phyloP scores from a whole-genome alignment of 2,329 filamentous ascomycete genomes.

The Phialophora macrospora region DNA sequence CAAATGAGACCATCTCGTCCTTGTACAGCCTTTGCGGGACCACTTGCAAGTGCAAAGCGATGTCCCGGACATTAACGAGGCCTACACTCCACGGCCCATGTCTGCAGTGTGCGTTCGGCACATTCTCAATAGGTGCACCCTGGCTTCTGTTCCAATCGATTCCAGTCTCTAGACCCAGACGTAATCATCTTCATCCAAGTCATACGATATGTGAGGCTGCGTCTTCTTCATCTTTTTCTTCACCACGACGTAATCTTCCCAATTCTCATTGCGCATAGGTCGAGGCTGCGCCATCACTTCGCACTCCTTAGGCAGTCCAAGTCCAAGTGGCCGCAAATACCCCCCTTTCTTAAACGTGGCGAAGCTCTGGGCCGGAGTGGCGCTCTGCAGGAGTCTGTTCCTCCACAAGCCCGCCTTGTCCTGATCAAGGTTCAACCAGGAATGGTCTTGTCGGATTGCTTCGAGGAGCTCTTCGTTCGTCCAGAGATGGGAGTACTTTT shows the following conservation, averaged over 20 bases:
- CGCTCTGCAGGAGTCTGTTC: constrained; percentile 33
- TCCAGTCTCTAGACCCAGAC: background rate
- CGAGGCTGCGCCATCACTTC: background rate
- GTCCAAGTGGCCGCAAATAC: constrained; percentile 27
- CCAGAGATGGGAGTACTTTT: constrained; percentile 32
- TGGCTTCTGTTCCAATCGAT: background rate
- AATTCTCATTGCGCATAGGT: background rate
- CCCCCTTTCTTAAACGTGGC: constrained; percentile 38
- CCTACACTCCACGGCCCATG: background rate
- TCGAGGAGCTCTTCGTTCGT: constrained; percentile 36
- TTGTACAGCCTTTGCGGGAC: background rate
- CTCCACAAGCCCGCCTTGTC: constrained; percentile 32
- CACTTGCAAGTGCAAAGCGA: background rate
- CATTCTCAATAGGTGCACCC: no score
- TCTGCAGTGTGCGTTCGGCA: background rate
- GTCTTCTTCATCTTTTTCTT: background rate
- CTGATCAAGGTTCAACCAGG: constrained; percentile 36
- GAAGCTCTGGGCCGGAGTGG: constrained; percentile 38
- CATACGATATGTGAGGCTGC: background rate
- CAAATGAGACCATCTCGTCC: no score
- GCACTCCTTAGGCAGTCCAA: constrained; percentile 35
- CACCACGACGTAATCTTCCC: background rate
- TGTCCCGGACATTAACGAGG: background rate
- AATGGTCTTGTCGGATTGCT: constrained; percentile 35
- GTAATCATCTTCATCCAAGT: background rate